phyloP scores from a whole-genome alignment of 495 filamentous ascomycete genomes.

The Annulohypoxylon nitens region DNA sequence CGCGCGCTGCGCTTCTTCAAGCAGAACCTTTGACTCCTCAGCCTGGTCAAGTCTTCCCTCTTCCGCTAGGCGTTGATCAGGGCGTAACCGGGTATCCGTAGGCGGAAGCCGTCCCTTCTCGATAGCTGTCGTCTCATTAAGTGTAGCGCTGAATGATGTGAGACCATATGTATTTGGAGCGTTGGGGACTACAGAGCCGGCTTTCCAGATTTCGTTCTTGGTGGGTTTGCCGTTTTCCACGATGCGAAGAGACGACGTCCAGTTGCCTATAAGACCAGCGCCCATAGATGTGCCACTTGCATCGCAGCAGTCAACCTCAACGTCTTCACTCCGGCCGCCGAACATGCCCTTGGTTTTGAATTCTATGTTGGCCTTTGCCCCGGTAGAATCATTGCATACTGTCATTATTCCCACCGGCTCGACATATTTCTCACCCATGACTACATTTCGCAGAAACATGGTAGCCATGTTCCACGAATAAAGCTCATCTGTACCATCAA shows the following conservation, averaged over 20 bases:
- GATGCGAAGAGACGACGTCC: conserved; percentile 78
- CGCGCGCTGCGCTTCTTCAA: conserved; percentile 87
- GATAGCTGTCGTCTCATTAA: conserved; percentile 89
- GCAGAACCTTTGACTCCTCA: conserved; percentile 81
- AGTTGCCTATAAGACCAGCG: conserved; percentile 79
- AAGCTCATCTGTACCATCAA: conserved; percentile 76
- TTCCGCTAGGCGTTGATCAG: conserved; percentile 93
- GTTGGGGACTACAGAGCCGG: conserved; percentile 78
- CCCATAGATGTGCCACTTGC: conserved; percentile 70
- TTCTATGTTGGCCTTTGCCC: conserved; percentile 81
- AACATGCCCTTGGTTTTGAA: conserved; percentile 98
- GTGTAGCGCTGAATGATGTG: conserved; percentile 82
- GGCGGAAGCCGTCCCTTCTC: conserved; percentile 79
- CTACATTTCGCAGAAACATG: conserved; percentile 93
- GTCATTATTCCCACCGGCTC: conserved; percentile 92
- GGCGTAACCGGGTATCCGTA: conserved; percentile 85
- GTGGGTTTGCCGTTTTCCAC: conserved; percentile 69
- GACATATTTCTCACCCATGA: conserved; percentile 97
- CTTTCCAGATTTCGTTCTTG: conserved; percentile 79
- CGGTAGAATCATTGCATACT: conserved; percentile 82
- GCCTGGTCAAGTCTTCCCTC: conserved; percentile 84
- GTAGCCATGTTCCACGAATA: conserved; percentile 89
- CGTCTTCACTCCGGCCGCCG: conserved; percentile 91
- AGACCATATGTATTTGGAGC: conserved; percentile 85
- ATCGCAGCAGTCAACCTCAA: conserved; percentile 78